Evolutionary conservation across 495 filamentous ascomycete species (phyloP), one percentile per base, ranked within the genome.

Genomic region (Penicillium goetzii): DNA sequence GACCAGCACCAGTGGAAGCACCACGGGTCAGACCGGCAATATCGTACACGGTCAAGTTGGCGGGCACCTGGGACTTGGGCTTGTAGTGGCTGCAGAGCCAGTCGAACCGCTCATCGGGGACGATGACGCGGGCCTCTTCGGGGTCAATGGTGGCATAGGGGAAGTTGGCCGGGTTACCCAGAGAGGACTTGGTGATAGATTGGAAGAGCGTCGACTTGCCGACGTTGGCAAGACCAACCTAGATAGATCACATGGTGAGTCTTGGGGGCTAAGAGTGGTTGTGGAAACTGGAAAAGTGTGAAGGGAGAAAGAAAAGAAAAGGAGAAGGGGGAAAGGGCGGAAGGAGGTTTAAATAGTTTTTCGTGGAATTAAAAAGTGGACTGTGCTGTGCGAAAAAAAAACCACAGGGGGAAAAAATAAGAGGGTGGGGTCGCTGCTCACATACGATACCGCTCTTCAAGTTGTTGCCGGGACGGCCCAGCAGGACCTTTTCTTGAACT

Each of bases 151-250:
- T 99, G 67, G 96, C 96, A 82, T 94, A 99, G 21, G 96, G 96
- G 76, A 97, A 99, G 84, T 99, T 99, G 78, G 95, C 96, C 67
- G 96, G 96, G 82, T 99, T 99, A 81, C 96, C 96, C 69, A 99
- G 86, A 65, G 87, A 88, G 78, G 90, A 97, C 84, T 97, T 97
- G 65, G 96, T 99, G 83, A 99, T 97, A 67, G 96, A 93, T 81
- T 99, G 96, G 84, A 99, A 99, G 70, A 99, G 89, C 26, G 96
- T 99, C 61, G 96, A 99, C 81, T 99, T 99, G 74, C 96, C 96
- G 66, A 99, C 96, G 78, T 99, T 99, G 73, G 96, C 96, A 74
- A 99, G 89, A 79, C 96, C 96, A 75, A 99, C 93, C 93, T 97
- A 78, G 68, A 64, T 60, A 43, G 36, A 41, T 57, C 55, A 54